phyloP scores from a whole-genome alignment of 2,329 filamentous ascomycete species.

The Phyllosticta paracitricarpa region DNA sequence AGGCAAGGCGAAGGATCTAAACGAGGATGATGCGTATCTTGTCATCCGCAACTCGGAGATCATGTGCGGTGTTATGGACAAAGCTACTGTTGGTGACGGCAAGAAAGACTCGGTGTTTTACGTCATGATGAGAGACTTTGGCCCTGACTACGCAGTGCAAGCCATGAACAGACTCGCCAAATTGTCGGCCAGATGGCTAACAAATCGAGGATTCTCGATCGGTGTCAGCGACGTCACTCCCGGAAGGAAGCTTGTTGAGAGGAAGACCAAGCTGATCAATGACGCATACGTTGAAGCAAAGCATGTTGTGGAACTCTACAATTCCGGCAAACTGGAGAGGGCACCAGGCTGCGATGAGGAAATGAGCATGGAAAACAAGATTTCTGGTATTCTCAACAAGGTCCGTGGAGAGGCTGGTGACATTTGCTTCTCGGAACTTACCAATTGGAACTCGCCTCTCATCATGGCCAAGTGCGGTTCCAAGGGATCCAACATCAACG shows the following conservation, averaged over 20 bases:
- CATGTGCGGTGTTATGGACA: constrained; percentile 97
- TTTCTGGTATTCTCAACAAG: constrained; percentile 84
- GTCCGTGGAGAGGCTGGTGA: constrained; percentile 87
- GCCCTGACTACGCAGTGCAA: constrained; percentile 74
- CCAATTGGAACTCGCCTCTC: constrained; percentile 81
- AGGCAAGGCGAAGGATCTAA: constrained; percentile 65
- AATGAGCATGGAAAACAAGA: constrained; percentile 78
- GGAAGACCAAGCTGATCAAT: constrained; percentile 68
- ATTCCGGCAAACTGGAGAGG: constrained; percentile 71
- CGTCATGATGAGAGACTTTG: constrained; percentile 89
- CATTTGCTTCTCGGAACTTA: constrained; percentile 81
- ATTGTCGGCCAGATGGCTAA: constrained; percentile 77
- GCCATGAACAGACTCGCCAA: constrained; percentile 93
- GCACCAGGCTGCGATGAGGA: constrained; percentile 85
- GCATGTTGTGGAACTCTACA: constrained; percentile 71
- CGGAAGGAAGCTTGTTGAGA: constrained; percentile 55
- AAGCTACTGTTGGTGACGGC: constrained; percentile 89
- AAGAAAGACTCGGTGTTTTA: constrained; percentile 99
- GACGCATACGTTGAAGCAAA: constrained; percentile 74
- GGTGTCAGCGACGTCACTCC: constrained; percentile 93
- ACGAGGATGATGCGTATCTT: constrained; percentile 68
- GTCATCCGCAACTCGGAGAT: constrained; percentile 93
- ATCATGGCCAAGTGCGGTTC: constrained; percentile 97
- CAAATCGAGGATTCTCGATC: constrained; percentile 90
- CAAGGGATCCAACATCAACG: constrained; percentile 95